Evolutionary conservation across 345 rosid species (phyloP), one percentile per base, ranked within the genome.

Genomic region (Hibiscus trionum): DNA sequence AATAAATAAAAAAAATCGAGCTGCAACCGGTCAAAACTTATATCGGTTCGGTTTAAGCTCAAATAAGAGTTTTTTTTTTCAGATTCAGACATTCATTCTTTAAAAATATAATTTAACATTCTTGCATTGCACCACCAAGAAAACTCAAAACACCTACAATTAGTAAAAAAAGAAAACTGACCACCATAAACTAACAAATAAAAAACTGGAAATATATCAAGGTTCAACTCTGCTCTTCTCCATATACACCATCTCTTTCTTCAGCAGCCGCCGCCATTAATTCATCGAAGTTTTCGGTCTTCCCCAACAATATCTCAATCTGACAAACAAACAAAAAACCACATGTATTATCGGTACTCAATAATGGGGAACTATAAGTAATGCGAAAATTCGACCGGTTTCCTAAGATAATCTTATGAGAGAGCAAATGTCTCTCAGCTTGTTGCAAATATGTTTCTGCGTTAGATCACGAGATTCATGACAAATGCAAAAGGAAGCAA

Each of bases 231-330:
- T 80, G 86, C 39, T 78, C 92, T 79, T 82, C 86, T 63, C 78
- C 86, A 15, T 84, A 84, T 29, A 74, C 82, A 29, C 56, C 84
- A 37, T 84, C 86, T 72, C 85, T 84, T 71, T 88, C 93, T 58
- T 80, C 96, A 33, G 87, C 89, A 42, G 88, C 87, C 61, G 91
- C 87, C 5, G 90, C 96, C 96, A 92, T 92, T 77, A 92, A 72
- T 59, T 93, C 96, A 64, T 93, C 98, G 47, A 93, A 90, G 82
- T 90, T 93, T 46, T 87, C 90, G 7, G 90, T 84, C 85, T 90
- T 93, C 57, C 82, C 90, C 71, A 90, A 84, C 71, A 87, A 47
- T 50, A 93, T 93, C 77, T 90, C 98, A 56, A 90, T 88, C 96
- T 93, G 77, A 49, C 8, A 71, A 65, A 15, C 55, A 27, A 55